Conservation (phyloP, 345 rosid species). For the Clausena lansium region DNA sequence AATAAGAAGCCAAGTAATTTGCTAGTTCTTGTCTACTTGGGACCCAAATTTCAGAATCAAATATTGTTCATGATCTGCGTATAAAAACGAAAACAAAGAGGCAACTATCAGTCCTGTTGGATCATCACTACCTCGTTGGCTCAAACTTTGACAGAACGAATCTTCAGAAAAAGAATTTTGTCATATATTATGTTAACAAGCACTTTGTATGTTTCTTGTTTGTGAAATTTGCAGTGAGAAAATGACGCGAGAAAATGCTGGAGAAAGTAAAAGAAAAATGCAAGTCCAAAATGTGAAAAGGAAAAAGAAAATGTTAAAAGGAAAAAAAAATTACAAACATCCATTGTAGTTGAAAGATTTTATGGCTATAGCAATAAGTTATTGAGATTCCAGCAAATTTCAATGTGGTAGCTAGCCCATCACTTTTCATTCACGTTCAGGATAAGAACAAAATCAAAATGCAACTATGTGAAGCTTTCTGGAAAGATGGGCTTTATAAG, state of each 20-base stretch:
- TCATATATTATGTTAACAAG: background rate
- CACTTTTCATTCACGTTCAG: too few relatives aligned
- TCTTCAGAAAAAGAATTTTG: background rate
- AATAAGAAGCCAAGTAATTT: too few relatives aligned
- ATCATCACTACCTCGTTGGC: background rate
- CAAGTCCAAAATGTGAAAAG: background rate
- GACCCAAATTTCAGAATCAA: too few relatives aligned
- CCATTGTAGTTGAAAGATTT: too few relatives aligned
- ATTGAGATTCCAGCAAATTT: background rate
- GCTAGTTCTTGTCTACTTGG: too few relatives aligned
- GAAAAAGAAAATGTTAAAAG: background rate
- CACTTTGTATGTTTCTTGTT: background rate
- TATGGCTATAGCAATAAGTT: background rate
- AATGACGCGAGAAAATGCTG: background rate
- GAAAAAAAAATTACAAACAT: too few relatives aligned
- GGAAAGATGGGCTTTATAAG: background rate
- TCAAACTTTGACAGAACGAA: background rate
- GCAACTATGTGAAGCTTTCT: background rate
- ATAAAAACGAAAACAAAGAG: background rate
- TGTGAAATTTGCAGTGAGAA: background rate
- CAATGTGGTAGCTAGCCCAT: background rate
- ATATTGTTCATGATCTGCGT: background rate
- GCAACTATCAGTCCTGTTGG: background rate
- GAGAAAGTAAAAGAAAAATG: background rate
- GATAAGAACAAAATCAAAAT: too few relatives aligned